A percentile compares a stretch with the other conserved stretches of the same genome.
phyloP scores from a whole-genome alignment of 495 filamentous ascomycete genomes.

The Penicillium roqueforti region DNA sequence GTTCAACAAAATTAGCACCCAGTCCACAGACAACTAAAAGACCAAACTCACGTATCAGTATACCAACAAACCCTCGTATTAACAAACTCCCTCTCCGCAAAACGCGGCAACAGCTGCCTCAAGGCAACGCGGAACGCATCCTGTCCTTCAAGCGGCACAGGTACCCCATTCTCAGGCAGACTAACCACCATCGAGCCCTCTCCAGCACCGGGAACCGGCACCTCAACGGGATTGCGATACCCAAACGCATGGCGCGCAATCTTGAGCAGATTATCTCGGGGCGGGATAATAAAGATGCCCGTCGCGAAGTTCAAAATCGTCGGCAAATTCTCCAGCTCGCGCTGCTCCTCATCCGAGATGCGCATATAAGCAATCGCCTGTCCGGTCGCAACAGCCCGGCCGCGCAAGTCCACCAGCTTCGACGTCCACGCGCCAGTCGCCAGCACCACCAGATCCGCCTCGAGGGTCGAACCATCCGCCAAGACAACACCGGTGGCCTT shows the following conservation, averaged over 20 bases:
- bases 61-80: conserved; percentile 86
- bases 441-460: conserved; percentile 70
- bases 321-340: conserved; percentile 58
- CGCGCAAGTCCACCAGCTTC: conserved; percentile 70
- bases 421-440: conserved; percentile 86
- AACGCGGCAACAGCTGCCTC: conserved; percentile 55
- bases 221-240: conserved; percentile 62
- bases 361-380: conserved; percentile 76
- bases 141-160: conserved; percentile 57
- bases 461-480: conserved; percentile 47
- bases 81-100: conserved; percentile 61
- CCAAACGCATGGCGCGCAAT: conserved; percentile 79
- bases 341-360: conserved; percentile 65
- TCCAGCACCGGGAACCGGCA: conserved; percentile 35
- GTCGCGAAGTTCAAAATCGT: conserved; percentile 74
- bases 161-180: conserved; percentile 35
- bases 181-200: conserved; percentile 37
- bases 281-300: conserved; percentile 82
- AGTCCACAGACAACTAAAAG: background rate
- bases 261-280: conserved; percentile 67
- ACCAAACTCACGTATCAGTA: conserved; percentile 62
- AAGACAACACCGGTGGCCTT: conserved; percentile 50
- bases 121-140: conserved; percentile 58
- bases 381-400: conserved; percentile 69
- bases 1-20: conserved; percentile 4